Conservation (phyloP, 352 stramenopile species). For the Albugo laibachii region DNA sequence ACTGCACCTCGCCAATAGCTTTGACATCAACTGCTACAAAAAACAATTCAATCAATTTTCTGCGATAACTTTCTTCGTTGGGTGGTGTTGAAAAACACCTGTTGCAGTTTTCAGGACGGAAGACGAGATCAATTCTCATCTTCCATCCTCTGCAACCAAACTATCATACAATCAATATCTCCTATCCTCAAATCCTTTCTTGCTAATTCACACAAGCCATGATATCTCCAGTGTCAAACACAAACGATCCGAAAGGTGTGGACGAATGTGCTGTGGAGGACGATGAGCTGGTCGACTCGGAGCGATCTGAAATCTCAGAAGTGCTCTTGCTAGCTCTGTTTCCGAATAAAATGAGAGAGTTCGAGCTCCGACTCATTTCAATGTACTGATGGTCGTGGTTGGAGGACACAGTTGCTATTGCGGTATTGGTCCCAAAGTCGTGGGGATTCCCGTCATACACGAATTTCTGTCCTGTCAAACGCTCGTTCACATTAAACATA, state of each 20-base stretch:
- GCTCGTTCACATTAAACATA: conserved; percentile 91
- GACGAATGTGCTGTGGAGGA: conserved; percentile 1
- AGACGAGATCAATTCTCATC: conserved; percentile 2
- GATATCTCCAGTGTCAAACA: conserved; percentile 70
- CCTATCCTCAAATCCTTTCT: conserved; percentile 4
- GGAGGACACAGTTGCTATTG: not conserved
- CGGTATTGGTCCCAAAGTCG: conserved; percentile 65
- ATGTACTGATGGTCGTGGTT: too few relatives aligned
- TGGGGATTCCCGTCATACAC: conserved; percentile 91
- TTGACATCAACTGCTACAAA: not conserved
- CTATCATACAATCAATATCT: conserved; percentile 51
- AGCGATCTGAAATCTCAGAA: not conserved
- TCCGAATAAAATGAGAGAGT: too few relatives aligned
- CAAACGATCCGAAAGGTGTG: conserved; percentile 34
- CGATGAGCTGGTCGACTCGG: not conserved
- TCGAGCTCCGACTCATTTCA: too few relatives aligned
- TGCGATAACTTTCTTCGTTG: conserved; percentile 13
- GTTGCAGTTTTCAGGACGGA: conserved; percentile 6
- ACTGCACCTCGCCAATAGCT: conserved; percentile 29
- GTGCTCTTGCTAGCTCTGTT: too few relatives aligned
- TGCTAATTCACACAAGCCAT: conserved; percentile 74
- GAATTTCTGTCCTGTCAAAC: conserved; percentile 80
- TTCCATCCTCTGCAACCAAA: conserved; percentile 5
- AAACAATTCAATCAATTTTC: conserved; percentile 2
- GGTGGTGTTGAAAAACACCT: conserved; percentile 83